phyloP scores from a whole-genome alignment of 345 rosid genomes.

The Sisymbrium altissimum region DNA sequence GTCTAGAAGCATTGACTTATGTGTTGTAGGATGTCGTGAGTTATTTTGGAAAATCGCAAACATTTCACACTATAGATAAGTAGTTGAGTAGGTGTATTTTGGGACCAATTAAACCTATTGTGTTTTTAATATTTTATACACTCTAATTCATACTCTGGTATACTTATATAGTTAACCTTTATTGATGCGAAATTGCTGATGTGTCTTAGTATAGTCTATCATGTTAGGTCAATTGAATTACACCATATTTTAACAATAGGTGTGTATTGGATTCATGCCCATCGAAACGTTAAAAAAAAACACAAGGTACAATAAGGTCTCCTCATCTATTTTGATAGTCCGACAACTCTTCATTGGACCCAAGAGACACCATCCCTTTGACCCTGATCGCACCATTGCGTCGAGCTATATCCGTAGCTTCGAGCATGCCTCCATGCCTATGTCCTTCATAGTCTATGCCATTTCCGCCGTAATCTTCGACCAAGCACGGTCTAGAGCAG shows the following conservation, averaged over 20 bases:
- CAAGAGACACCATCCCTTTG: constrained; percentile 55
- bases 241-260: too few species aligned
- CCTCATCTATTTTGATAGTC: constrained; percentile 41
- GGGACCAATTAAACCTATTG: not conserved
- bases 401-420: constrained; percentile 64
- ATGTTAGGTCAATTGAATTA: too few species aligned
- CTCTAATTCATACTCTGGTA: too few species aligned
- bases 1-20: constrained; percentile 22
- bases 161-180: too few species aligned
- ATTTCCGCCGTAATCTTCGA: constrained; percentile 52
- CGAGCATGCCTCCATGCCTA: constrained; percentile 59
- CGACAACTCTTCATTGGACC: constrained; percentile 71
- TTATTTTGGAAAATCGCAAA: not conserved
- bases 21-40: not conserved
- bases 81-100: not conserved
- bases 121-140: too few species aligned
- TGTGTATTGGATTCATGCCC: too few species aligned
- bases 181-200: too few species aligned
- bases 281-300: too few species aligned
- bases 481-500: constrained; percentile 19
- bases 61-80: not conserved
- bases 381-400: constrained; percentile 63
- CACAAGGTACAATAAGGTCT: too few species aligned
- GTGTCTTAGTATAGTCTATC: too few species aligned
- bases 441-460: constrained; percentile 55